phyloP scores from a whole-genome alignment of 495 filamentous ascomycete genomes.

The Hamigera avellanea region DNA sequence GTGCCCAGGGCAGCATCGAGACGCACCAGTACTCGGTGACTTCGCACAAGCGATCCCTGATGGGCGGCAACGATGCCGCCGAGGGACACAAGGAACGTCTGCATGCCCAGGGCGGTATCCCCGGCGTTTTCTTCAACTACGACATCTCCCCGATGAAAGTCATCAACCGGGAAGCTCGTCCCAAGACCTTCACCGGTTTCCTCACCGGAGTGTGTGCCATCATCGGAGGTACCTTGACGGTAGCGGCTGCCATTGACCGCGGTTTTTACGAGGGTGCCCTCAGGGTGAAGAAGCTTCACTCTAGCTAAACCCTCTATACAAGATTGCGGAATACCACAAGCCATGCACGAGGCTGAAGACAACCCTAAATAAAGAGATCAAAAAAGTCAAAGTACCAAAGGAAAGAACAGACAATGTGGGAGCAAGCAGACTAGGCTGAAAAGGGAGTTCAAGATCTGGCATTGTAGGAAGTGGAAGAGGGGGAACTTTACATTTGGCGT shows the following conservation, averaged over 20 bases:
- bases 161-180: slow-evolving; percentile 83
- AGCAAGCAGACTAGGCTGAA: too few species aligned
- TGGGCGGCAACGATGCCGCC: slow-evolving; percentile 66
- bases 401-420: too few species aligned
- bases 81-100: slow-evolving; percentile 84
- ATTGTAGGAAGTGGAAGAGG: too few species aligned
- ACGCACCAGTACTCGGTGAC: slow-evolving; percentile 98
- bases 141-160: slow-evolving; percentile 99
- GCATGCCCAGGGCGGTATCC: slow-evolving; percentile 83
- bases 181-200: slow-evolving; percentile 82
- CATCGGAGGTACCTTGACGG: slow-evolving; percentile 88
- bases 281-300: slow-evolving; percentile 77
- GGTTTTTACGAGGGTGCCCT: slow-evolving; percentile 81
- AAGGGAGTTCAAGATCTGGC: too few species aligned
- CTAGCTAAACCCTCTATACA: slow-evolving; percentile 13
- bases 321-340: too few species aligned
- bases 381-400: too few species aligned
- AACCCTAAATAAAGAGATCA: too few species aligned
- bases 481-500: too few species aligned
- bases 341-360: too few species aligned
- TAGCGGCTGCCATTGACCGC: slow-evolving; percentile 87
- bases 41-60: slow-evolving; percentile 77
- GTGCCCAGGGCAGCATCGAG: slow-evolving; percentile 69
- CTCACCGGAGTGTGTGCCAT: slow-evolving; percentile 88
- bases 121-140: slow-evolving; percentile 96